Base-by-base conservation (phyloP, 345 rosid species). In the Eucalyptus microcorys region DNA sequence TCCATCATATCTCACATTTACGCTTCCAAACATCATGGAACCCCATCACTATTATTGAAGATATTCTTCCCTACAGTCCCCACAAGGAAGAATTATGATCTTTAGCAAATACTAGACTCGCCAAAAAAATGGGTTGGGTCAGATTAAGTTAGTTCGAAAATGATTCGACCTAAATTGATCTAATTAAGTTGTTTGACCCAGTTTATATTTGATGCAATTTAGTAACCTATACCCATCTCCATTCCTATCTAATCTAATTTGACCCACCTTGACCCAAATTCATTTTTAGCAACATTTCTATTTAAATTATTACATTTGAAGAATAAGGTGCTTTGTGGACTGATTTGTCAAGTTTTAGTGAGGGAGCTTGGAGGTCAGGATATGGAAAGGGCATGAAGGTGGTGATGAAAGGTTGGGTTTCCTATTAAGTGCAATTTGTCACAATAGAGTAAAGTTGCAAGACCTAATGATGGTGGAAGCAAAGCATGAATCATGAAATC, bases 61-160 rank as follows among this genome's bases (percentile, higher is more conserved):
- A 16, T 27, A 59, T 12, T 0, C 66, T 59, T 12, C 0, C 32
- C 16, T 24, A 2, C 1, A 2, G 8, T 6, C 17, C 52, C 7
- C 7, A 0, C 19, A n/a, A 16, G 24, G 7, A 34, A 34, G 80
- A 68, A 8, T 68, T 2, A 19, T 7, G 42, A 3, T 68, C 26
- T 34, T 14, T 61, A 13, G 71, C 19, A 30, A 7, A 64, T 64
- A 7, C 0, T 55, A 55, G 12, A 55, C 61, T 8, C 12, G 3
- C 5, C 61, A 55, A 55, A 55, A 55, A 30, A 55, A 55, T 55
- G 61, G 13, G 12, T 4, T 21, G 5, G 59, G 59, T 55, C 0
- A 3, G 5, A 8, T 55, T 55, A 9, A 22, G 27, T 24, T 10
- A 55, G 27, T 8, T 55, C 0, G 1, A 55, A 55, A 55, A 55